A percentile compares a stretch with the other conserved stretches of the same genome.
These are phyloP conservation scores for Xylaria sp. DNA, from an alignment of 495 filamentous ascomycete genomes.

Conservation along the genomic window DNA sequence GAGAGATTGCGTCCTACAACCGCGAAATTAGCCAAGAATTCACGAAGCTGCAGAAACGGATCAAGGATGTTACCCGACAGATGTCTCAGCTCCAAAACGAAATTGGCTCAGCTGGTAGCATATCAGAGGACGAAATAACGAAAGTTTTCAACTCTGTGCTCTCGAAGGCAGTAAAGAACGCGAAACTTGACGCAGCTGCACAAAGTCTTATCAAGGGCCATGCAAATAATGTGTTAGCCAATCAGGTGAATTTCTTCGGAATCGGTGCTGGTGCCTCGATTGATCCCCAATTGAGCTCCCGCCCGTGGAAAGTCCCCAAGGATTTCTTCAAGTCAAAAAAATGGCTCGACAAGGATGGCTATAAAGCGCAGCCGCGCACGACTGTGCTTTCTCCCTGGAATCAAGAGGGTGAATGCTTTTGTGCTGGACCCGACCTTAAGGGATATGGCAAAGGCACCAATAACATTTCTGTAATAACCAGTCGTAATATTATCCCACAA, in stretches of 20 bases:
- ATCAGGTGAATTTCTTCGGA: constrained; percentile 52
- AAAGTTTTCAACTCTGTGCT: constrained; percentile 39
- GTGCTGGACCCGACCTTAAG: constrained; percentile 50
- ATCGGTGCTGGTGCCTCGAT: constrained; percentile 45
- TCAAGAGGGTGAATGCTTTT: constrained; percentile 74
- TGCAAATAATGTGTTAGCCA: constrained; percentile 38
- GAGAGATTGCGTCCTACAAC: constrained; percentile 29
- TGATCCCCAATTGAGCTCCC: constrained; percentile 41
- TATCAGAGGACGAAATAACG: constrained; percentile 39
- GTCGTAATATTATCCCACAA: constrained; percentile 57
- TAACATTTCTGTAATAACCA: constrained; percentile 56
- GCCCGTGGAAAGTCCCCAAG: constrained; percentile 30
- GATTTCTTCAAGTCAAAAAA: constrained; percentile 29
- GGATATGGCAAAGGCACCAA: constrained; percentile 40
- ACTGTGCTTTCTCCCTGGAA: constrained; percentile 62
- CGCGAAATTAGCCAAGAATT: constrained; percentile 40
- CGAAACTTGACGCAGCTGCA: constrained; percentile 45
- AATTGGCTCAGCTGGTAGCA: neutral
- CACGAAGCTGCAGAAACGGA: constrained; percentile 29
- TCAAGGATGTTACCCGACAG: constrained; percentile 23
- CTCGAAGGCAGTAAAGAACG: constrained; percentile 41
- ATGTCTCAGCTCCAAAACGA: constrained; percentile 25
- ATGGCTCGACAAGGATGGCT: constrained; percentile 34
- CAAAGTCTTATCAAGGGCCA: constrained; percentile 37
- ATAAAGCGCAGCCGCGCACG: constrained; percentile 37